These are phyloP conservation scores for Fraxinus nigra DNA, from an alignment of 305 asterid species.

Conservation along the genomic window DNA sequence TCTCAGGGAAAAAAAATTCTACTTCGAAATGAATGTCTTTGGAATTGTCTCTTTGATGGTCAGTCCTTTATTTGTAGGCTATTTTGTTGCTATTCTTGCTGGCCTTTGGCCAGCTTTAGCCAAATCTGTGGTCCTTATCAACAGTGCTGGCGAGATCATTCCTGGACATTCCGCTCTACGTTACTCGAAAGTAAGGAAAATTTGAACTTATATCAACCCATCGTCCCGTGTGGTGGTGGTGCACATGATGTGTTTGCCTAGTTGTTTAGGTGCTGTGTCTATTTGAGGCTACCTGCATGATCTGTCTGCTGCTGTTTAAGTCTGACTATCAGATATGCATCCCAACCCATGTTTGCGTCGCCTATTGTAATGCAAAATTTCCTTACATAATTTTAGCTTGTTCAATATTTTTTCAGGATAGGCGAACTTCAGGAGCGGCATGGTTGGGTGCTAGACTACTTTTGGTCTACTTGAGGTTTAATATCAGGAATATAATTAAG, in stretches of 20 bases:
- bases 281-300: conserved; percentile 15
- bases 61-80: conserved; percentile 48
- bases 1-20: background rate
- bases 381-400: conserved; percentile 2
- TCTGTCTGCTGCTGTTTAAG: conserved; percentile 8
- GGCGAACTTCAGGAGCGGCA: conserved; percentile 62
- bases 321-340: conserved; percentile 9
- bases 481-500: conserved; percentile 55
- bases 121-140: conserved; percentile 73
- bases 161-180: conserved; percentile 51
- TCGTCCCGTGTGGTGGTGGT: conserved; percentile 8
- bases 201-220: conserved; percentile 3
- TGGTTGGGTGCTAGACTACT: conserved; percentile 79
- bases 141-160: conserved; percentile 64
- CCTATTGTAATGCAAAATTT: background rate
- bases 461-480: conserved; percentile 62
- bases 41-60: conserved; percentile 7
- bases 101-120: conserved; percentile 74
- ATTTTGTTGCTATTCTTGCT: conserved; percentile 65
- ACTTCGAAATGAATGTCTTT: background rate
- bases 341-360: conserved; percentile 4
- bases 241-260: background rate
- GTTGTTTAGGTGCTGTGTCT: conserved; percentile 7
- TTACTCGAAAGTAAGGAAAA: conserved; percentile 52
- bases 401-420: conserved; percentile 50